Evolutionary conservation across 1,284 basidiomycete species (phyloP), one percentile per base, ranked within the genome.

Genomic region (Apiotrichum gracile): DNA sequence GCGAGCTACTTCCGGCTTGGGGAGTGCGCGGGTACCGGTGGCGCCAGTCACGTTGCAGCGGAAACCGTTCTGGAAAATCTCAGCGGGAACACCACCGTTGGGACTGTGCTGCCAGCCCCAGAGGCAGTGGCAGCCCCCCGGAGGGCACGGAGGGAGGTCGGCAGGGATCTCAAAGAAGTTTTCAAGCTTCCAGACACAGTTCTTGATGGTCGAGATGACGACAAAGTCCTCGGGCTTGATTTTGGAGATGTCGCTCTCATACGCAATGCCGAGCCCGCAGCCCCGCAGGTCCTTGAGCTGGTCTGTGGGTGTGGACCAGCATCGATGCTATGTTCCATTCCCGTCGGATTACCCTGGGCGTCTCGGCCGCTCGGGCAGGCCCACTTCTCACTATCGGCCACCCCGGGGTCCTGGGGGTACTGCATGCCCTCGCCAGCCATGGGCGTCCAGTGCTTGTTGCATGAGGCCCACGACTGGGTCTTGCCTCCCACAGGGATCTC

Each of bases 91-190:
- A 2, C 52, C 26, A n/a, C n/a, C n/a, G n/a, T n/a, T n/a, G n/a
- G n/a, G n/a, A n/a, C n/a, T n/a, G n/a, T n/a, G n/a, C 45, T 85
- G 81, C 86, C 86, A 88, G 67, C 83, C 83, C 77, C 82, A 31
- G 12, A 31, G 31, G 31, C 31, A 31, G 31, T 31, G 31, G 31
- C 31, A 31, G 31, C 31, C 31, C 9, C 31, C 31, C 4, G 4
- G 12, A 10, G 31, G 31, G 9, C 31, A 31, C 31, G 31, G 31
- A 10, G 87, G 86, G 79, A 88, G 83, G 14, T 73, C 70, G 13
- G 72, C 77, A 0, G 86, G 86, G 21, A 88, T 70, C 47, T 78
- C 62, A 63, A 86, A 88, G 45, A 80, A 78, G 16, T 83, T 86
- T n/a, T 66, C 57, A 25, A 82, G 78, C 41, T 75, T 76, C 84